Percentiles rank a stretch among this genome's conserved stretches.
Evolutionary conservation across 495 filamentous ascomycete genomes (phyloP).

Genomic region (Echria macrotheca): DNA sequence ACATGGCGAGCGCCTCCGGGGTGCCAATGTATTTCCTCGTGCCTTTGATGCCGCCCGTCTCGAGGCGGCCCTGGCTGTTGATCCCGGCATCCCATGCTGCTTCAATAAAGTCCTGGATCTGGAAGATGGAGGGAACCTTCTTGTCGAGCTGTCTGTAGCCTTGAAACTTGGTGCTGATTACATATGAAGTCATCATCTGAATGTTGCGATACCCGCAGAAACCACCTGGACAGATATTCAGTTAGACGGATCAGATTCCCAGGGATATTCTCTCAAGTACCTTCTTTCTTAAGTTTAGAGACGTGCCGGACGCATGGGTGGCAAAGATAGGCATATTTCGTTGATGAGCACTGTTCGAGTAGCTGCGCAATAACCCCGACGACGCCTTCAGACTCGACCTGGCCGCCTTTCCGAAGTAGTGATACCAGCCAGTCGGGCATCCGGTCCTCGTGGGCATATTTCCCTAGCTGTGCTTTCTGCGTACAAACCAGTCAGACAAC

Average conservation of each 20-base stretch:
- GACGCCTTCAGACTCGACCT: slow-evolving; percentile 56
- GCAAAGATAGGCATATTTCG: slow-evolving; percentile 72
- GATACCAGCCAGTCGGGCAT: slow-evolving; percentile 80
- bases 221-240: slow-evolving; percentile 59
- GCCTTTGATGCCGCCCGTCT: slow-evolving; percentile 82
- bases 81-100: slow-evolving; percentile 84
- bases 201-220: slow-evolving; percentile 99
- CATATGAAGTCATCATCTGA: slow-evolving; percentile 83
- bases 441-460: slow-evolving; percentile 75
- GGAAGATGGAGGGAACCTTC: slow-evolving; percentile 69
- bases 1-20: slow-evolving; percentile 81
- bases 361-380: slow-evolving; percentile 68
- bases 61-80: slow-evolving; percentile 62
- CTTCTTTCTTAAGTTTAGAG: slow-evolving; percentile 70
- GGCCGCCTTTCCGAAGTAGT: slow-evolving; percentile 60
- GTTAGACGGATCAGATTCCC: not conserved
- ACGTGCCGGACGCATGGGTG: slow-evolving; percentile 72
- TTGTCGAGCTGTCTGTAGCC: slow-evolving; percentile 56
- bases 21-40: slow-evolving; percentile 97
- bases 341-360: slow-evolving; percentile 58
- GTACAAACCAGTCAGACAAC: not conserved
- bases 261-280: slow-evolving; percentile 16
- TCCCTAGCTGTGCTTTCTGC: slow-evolving; percentile 65
- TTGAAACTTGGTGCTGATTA: slow-evolving; percentile 51
- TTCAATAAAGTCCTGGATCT: slow-evolving; percentile 87